phyloP scores from a whole-genome alignment of 306 rosid species.

The Purshia tridentata region DNA sequence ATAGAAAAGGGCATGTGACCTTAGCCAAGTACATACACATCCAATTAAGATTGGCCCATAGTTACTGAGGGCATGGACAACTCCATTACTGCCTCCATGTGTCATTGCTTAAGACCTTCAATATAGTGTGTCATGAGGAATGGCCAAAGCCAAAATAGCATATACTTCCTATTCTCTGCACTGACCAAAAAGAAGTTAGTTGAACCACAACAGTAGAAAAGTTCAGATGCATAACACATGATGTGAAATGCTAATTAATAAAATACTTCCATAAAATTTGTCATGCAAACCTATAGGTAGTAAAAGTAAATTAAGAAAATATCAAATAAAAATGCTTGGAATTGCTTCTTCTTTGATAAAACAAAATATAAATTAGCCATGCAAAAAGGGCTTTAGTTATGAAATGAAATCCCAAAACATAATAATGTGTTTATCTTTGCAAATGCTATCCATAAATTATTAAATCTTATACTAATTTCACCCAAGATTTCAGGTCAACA shows the following conservation, averaged over 20 bases:
- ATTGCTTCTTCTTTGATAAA: neutral
- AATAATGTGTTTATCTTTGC: neutral
- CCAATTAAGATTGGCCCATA: conserved; percentile 1
- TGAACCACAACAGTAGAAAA: neutral
- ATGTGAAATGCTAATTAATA: neutral
- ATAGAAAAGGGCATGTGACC: neutral
- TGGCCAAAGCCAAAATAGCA: neutral
- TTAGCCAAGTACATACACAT: neutral
- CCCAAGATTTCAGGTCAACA: neutral
- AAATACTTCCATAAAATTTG: neutral
- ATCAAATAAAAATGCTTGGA: neutral
- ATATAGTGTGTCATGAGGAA: neutral
- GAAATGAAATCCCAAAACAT: neutral
- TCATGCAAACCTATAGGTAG: neutral
- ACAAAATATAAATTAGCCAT: neutral
- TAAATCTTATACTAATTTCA: neutral
- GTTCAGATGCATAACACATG: conserved; percentile 1
- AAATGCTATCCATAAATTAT: neutral
- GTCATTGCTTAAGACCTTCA: neutral
- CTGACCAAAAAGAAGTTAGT: neutral
- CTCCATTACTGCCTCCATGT: neutral
- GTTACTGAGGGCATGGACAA: conserved; percentile 1
- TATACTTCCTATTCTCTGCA: neutral
- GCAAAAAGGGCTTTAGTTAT: neutral
- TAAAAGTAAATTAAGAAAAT: neutral